phyloP scores from a whole-genome alignment of 1,139 yeast genomes.

The Eremothecium gossypii region DNA sequence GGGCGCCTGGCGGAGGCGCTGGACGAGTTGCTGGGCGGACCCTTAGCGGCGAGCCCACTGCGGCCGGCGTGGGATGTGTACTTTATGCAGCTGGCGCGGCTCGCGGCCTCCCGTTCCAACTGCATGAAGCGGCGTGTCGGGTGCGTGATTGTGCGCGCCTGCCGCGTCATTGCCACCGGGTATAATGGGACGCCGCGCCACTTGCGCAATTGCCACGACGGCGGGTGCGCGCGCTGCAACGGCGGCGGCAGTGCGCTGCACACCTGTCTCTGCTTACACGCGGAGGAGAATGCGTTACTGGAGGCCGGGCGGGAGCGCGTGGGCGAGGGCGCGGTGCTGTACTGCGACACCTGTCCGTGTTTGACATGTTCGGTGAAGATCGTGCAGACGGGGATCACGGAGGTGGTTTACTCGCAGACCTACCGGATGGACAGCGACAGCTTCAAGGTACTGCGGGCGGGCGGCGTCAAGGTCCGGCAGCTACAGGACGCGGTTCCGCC shows the following conservation, averaged over 20 bases:
- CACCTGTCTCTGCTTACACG: conserved; percentile 89
- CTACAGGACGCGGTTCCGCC: conserved; percentile 34
- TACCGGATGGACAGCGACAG: conserved; percentile 84
- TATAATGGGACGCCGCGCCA: conserved; percentile 96
- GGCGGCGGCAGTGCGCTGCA: conserved; percentile 48
- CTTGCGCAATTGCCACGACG: conserved; percentile 80
- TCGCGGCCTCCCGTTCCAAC: conserved; percentile 86
- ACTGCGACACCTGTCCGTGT: conserved; percentile 97
- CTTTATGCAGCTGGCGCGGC: conserved; percentile 84
- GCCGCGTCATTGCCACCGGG: conserved; percentile 88
- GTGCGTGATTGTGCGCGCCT: conserved; percentile 82
- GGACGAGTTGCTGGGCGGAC: conserved; percentile 38
- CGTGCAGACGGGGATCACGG: conserved; percentile 82
- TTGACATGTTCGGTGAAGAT: conserved; percentile 91
- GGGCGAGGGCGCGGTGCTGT: conserved; percentile 52
- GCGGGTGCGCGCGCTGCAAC: conserved; percentile 89
- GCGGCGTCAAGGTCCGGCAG: conserved; percentile 67
- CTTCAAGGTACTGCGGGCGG: conserved; percentile 60
- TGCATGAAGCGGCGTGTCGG: conserved; percentile 98
- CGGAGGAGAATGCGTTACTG: conserved; percentile 90
- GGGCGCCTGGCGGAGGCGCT: conserved; percentile 46
- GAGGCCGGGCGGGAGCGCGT: conserved; percentile 91
- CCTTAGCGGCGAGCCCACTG: conserved; percentile 29
- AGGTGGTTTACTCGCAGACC: conserved; percentile 89
- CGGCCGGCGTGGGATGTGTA: conserved; percentile 96